Evolutionary conservation across 2,329 filamentous ascomycete species (phyloP).

Genomic region (Xylariaceae sp.): DNA sequence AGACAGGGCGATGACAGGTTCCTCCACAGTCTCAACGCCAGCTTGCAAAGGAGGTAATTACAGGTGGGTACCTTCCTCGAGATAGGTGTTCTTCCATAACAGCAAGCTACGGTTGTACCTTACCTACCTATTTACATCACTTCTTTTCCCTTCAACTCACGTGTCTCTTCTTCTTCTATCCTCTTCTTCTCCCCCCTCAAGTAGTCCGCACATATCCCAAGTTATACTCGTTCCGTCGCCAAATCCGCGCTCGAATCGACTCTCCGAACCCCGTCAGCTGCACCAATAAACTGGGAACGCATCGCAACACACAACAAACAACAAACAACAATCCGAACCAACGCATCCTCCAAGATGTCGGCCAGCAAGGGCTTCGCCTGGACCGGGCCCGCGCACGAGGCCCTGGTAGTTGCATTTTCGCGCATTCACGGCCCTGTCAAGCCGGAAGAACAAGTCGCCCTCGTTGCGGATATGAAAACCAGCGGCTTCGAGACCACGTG

Average conservation of each 20-base stretch:
- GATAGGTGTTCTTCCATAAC: neutral
- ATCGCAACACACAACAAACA: neutral
- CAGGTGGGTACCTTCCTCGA: neutral
- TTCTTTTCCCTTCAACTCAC: neutral
- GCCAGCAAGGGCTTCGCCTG: conserved; percentile 1
- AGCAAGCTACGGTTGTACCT: neutral
- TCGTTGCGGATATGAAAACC: conserved; percentile 11
- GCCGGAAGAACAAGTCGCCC: conserved; percentile 7
- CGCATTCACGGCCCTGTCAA: conserved; percentile 8
- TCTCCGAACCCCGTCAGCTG: neutral
- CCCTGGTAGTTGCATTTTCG: conserved; percentile 2
- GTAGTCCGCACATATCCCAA: neutral
- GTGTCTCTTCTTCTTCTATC: neutral
- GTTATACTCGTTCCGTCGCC: neutral
- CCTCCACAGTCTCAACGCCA: neutral
- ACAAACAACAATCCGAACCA: neutral
- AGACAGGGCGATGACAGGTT: neutral
- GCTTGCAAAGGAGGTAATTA: neutral
- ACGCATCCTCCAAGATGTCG: conserved; percentile 4
- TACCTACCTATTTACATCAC: neutral
- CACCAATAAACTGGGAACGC: neutral
- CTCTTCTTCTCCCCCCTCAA: neutral
- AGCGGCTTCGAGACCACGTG: conserved; percentile 13
- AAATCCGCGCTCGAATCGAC: neutral
- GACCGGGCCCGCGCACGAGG: conserved; percentile 7